These are phyloP conservation scores for Penicillium vulpinum DNA, from an alignment of 2,329 filamentous ascomycete species.

Conservation along the genomic window DNA sequence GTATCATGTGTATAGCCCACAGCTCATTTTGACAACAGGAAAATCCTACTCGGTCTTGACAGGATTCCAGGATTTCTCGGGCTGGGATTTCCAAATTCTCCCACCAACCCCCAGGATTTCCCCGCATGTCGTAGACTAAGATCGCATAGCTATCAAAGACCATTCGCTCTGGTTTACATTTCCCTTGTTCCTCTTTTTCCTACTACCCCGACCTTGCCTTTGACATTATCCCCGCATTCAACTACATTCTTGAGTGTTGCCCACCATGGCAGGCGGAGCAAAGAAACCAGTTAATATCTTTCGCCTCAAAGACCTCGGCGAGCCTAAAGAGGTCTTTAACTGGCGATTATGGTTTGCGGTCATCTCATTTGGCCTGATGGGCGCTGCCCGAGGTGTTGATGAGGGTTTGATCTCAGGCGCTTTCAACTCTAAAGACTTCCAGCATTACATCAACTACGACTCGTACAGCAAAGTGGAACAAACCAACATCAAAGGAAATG, in stretches of 20 bases:
- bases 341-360: constrained; percentile 78
- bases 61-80: not conserved
- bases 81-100: not conserved
- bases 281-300: constrained; percentile 55
- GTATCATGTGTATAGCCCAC: constrained; percentile 14
- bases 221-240: not conserved
- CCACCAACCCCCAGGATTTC: constrained; percentile 1
- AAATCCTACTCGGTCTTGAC: not conserved
- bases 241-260: not conserved
- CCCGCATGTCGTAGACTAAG: not conserved
- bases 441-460: constrained; percentile 58
- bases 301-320: constrained; percentile 61
- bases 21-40: not conserved
- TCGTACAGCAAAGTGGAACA: constrained; percentile 54
- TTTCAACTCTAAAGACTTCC: constrained; percentile 66
- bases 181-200: not conserved
- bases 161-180: not conserved
- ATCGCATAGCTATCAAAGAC: constrained; percentile 8
- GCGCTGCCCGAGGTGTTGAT: constrained; percentile 75
- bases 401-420: constrained; percentile 76
- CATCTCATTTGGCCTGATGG: constrained; percentile 71
- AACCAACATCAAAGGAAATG: constrained; percentile 72
- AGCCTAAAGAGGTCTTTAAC: constrained; percentile 71
- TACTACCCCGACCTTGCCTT: not conserved
- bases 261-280: constrained; percentile 46